phyloP scores from a whole-genome alignment of 169 alveolate genomes.

The Babesia sp. region DNA sequence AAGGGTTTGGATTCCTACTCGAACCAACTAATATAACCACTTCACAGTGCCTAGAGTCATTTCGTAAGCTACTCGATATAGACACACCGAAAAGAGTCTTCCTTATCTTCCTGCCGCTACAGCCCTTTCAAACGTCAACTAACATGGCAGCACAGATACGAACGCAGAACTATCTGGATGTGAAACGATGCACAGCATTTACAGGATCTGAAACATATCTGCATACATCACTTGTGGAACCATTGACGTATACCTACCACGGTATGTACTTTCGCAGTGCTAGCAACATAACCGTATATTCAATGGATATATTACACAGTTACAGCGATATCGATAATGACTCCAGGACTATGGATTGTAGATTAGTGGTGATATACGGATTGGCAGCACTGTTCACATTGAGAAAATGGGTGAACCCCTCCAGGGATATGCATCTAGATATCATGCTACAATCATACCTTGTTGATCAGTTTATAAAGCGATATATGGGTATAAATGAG shows the following conservation, averaged over 20 bases:
- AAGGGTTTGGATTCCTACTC: conserved; percentile 58
- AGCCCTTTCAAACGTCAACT: background rate
- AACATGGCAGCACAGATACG: conserved; percentile 36
- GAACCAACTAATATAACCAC: conserved; percentile 64
- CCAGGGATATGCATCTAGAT: conserved; percentile 58
- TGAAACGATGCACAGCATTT: conserved; percentile 53
- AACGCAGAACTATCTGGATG: conserved; percentile 46
- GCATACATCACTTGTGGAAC: conserved; percentile 26
- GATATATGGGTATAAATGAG: conserved; percentile 53
- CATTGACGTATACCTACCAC: conserved; percentile 24
- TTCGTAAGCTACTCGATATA: conserved; percentile 25
- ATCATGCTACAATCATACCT: conserved; percentile 59
- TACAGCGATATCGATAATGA: conserved; percentile 62
- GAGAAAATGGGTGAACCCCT: conserved; percentile 29
- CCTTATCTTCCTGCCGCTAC: conserved; percentile 42
- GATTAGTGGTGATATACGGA: conserved; percentile 43
- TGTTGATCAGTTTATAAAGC: conserved; percentile 57
- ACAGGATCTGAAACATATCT: conserved; percentile 51
- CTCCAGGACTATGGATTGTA: conserved; percentile 36
- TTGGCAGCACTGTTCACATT: conserved; percentile 35
- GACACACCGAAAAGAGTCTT: conserved; percentile 6
- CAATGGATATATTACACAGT: conserved; percentile 53
- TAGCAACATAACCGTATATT: conserved; percentile 33
- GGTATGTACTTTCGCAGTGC: conserved; percentile 44
- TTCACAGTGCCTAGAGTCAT: conserved; percentile 52